Conservation (phyloP, 306 rosid genomes). For the Quercus bicolor region DNA sequence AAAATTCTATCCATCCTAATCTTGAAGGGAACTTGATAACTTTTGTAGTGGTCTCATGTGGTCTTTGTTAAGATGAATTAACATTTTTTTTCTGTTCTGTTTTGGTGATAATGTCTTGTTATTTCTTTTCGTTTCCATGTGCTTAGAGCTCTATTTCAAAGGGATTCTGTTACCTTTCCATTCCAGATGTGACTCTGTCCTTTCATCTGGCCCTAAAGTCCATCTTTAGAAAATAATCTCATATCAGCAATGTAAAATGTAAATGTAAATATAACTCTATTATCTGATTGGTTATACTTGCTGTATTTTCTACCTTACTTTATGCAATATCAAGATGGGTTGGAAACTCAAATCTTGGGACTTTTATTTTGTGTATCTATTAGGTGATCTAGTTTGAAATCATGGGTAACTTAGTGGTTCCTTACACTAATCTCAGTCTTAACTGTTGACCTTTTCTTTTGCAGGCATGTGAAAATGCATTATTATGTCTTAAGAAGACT, state of each 20-base stretch:
- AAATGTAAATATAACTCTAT: background rate
- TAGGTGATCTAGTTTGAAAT: background rate
- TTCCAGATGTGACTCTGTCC: background rate
- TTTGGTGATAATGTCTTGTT: background rate
- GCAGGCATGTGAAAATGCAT: constrained; percentile 73
- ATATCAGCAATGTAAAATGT: background rate
- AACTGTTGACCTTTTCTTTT: constrained; percentile 16
- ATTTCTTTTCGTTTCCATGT: background rate
- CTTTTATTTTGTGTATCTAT: background rate
- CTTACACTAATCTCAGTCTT: constrained; percentile 1
- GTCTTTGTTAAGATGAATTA: constrained; percentile 1
- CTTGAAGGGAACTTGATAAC: background rate
- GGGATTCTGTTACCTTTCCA: background rate
- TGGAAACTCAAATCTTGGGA: background rate
- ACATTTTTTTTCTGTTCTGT: constrained; percentile 3
- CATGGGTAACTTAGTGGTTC: background rate
- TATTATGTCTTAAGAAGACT: constrained; percentile 34
- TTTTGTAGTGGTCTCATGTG: background rate
- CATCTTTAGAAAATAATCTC: background rate
- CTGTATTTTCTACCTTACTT: background rate
- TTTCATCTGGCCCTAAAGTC: background rate
- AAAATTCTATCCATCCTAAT: background rate
- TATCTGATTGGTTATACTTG: background rate
- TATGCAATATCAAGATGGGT: background rate
- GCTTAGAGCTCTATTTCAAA: background rate